Conservation (phyloP, 2,329 filamentous ascomycete genomes). For the Helotiales sp. region DNA sequence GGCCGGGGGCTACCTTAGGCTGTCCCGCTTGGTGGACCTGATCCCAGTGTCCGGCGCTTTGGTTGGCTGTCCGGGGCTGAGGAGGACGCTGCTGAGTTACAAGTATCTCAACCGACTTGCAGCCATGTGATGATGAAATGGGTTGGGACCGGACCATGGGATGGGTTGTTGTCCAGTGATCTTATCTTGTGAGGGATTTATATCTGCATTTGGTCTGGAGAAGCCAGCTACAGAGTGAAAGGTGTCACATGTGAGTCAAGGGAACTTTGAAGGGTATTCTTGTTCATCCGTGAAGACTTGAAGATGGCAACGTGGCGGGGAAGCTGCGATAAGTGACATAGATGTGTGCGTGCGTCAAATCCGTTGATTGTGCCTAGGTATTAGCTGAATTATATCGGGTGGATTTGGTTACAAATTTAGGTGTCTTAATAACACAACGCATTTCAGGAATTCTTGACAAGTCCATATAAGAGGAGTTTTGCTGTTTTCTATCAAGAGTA, state of each 20-base stretch:
- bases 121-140: slow-evolving; percentile 17
- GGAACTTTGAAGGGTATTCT: not conserved
- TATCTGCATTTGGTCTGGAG: not conserved
- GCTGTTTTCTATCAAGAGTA: not conserved
- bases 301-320: not conserved
- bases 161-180: not conserved
- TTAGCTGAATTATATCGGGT: too few relatives aligned
- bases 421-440: too few relatives aligned
- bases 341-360: too few relatives aligned
- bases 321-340: not conserved
- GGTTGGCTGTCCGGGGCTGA: slow-evolving; percentile 7
- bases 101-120: slow-evolving; percentile 9
- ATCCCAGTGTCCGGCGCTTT: not conserved
- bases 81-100: slow-evolving; percentile 3
- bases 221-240: not conserved
- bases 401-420: too few relatives aligned
- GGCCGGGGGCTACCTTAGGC: not conserved
- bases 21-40: not conserved
- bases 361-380: too few relatives aligned
- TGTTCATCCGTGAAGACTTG: too few relatives aligned
- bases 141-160: not conserved
- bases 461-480: not conserved
- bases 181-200: slow-evolving; percentile 1
- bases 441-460: too few relatives aligned
- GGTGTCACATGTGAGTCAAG: not conserved